Base-by-base conservation (phyloP, 805 yeast species). In the Ogataea trehalophila region DNA sequence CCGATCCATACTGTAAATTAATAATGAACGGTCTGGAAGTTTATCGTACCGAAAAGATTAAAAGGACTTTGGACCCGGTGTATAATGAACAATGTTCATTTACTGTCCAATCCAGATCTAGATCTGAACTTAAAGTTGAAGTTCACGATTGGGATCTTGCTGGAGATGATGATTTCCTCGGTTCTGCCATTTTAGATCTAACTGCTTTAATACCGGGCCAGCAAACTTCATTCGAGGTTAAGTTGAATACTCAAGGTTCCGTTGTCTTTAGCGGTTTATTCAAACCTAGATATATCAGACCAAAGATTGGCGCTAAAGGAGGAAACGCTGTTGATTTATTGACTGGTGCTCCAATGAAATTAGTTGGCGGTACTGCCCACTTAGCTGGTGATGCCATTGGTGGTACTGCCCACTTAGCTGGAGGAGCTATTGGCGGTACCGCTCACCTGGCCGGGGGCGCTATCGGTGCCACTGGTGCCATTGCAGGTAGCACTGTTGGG, bases 101-200 rank as follows among this genome's bases (percentile, higher is more conserved):
- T 54, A 82, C 86, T 4, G 64, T 86, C 48, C 73, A 77, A 35
- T 84, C 94, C 0, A 78, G 88, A 63, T 68, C 81, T 2, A 75
- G 85, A 60, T 69, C 77, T 23, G 57, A 68, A 16, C 61, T 85
- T 29, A 51, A 64, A 33, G 55, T 83, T 22, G 75, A 74, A 40
- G 79, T 83, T 16, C 77, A 68, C 58, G 94, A 87, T 64, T 87
- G 92, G 92, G 94, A 87, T 66, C 73, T 84, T 61, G 77, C 90
- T 22, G 91, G 87, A 52, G 77, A 74, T 44, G 80, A 83, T 64
- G 86, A 80, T 52, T 61, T 73, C 22, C 63, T 87, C 43, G 91
- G 91, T 39, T 56, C 65, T 33, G 76, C 74, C 7, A 53, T 51
- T 1, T 52, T 86, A 34, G 83, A 83, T 54, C 62, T 83, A 16